A percentile compares a stretch with the other conserved stretches of the same genome.
Conservation (phyloP, 192 early-diverging fungal species). For the Umbelopsis vinacea region DNA sequence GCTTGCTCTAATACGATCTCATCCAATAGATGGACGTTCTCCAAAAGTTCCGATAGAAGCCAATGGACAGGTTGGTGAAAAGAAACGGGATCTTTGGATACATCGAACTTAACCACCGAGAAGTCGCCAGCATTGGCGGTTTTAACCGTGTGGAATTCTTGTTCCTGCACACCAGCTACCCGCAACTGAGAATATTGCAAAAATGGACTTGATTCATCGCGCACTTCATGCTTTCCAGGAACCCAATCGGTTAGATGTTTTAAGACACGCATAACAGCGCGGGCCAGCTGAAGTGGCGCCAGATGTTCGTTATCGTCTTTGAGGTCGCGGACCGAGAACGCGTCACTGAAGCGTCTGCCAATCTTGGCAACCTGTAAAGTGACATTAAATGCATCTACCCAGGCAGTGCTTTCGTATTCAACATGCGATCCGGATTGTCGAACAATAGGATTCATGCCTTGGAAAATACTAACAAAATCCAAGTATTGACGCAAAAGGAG, state of each 20-base stretch:
- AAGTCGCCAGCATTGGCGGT: conserved; percentile 37
- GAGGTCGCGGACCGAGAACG: conserved; percentile 26
- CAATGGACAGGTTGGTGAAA: conserved; percentile 91
- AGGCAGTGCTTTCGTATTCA: conserved; percentile 89
- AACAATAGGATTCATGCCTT: conserved; percentile 90
- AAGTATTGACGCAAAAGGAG: conserved; percentile 72
- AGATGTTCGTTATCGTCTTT: background rate
- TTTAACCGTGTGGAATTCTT: conserved; percentile 39
- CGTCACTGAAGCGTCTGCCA: conserved; percentile 77
- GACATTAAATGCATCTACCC: conserved; percentile 91
- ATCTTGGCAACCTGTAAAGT: conserved; percentile 81
- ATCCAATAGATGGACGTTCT: conserved; percentile 65
- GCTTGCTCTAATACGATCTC: conserved; percentile 53
- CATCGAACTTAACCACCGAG: conserved; percentile 57
- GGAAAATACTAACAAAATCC: conserved; percentile 82
- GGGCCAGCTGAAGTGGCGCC: background rate
- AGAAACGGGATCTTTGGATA: conserved; percentile 62
- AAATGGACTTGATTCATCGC: conserved; percentile 10
- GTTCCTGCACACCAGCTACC: conserved; percentile 8
- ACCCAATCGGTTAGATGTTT: conserved; percentile 55
- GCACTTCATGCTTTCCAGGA: conserved; percentile 42
- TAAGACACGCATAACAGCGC: conserved; percentile 47
- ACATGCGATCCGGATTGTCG: conserved; percentile 81
- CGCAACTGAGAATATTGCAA: conserved; percentile 19
- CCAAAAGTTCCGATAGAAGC: conserved; percentile 78